These are phyloP conservation scores for Angophora floribunda DNA, from an alignment of 345 rosid species.

Conservation along the genomic window DNA sequence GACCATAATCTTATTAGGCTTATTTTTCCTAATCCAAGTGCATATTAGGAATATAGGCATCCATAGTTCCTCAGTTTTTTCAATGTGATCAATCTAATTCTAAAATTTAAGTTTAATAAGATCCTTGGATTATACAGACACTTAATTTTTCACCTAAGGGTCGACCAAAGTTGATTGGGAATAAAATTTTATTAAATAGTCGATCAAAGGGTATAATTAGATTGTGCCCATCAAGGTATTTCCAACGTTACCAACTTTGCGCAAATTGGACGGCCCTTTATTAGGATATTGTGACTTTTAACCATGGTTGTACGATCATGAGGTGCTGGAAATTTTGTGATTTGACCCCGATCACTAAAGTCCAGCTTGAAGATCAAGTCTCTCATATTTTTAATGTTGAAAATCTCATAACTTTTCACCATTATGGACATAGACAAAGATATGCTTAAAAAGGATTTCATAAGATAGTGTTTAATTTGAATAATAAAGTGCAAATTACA, in stretches of 20 bases:
- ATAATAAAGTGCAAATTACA: too few relatives aligned
- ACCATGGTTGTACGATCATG: not conserved
- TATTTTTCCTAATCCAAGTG: not conserved
- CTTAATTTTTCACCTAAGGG: not conserved
- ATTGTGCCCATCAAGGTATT: not conserved
- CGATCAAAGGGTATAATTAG: not conserved
- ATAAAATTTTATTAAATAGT: not conserved
- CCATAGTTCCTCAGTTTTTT: not conserved
- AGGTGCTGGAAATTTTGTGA: not conserved
- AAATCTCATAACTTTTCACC: not conserved
- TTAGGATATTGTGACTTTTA: rapidly evolving
- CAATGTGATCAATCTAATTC: not conserved
- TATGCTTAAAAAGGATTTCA: too few relatives aligned
- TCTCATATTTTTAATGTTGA: not conserved
- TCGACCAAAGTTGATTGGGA: not conserved
- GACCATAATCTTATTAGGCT: not conserved
- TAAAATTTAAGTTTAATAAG: not conserved
- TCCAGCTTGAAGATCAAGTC: not conserved
- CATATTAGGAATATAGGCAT: not conserved
- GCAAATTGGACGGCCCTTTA: not conserved
- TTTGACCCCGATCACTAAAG: not conserved
- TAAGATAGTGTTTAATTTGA: too few relatives aligned
- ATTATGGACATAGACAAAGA: too few relatives aligned
- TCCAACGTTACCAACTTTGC: not conserved
- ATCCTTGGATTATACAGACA: not conserved